Conservation (phyloP, 2,329 filamentous ascomycete genomes). For the Hypoxylon sp. region DNA sequence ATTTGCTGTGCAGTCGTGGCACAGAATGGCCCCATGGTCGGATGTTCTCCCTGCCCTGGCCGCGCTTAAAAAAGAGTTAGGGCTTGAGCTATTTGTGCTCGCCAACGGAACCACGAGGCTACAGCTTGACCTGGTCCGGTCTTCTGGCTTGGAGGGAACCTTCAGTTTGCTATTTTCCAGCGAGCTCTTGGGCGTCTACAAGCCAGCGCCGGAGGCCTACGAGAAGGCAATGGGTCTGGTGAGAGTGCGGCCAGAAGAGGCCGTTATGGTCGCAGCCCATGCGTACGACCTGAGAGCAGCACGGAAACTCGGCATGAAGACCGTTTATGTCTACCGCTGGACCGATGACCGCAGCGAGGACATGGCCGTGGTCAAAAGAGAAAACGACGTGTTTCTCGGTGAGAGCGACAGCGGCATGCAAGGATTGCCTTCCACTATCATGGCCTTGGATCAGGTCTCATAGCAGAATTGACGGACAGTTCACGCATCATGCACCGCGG, state of each 20-base stretch:
- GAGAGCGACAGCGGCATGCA: conserved; percentile 37
- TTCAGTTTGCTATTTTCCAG: conserved; percentile 69
- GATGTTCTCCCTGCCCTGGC: conserved; percentile 63
- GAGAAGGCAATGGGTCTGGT: conserved; percentile 62
- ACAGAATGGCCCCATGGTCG: conserved; percentile 65
- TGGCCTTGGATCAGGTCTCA: conserved; percentile 30
- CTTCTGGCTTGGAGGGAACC: conserved; percentile 57
- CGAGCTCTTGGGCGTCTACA: conserved; percentile 64
- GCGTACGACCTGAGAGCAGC: conserved; percentile 68
- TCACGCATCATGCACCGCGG: conserved; percentile 8
- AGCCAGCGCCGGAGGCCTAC: conserved; percentile 65
- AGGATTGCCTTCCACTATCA: conserved; percentile 32
- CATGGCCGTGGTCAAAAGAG: conserved; percentile 57
- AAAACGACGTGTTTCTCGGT: conserved; percentile 57
- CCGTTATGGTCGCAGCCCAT: conserved; percentile 68
- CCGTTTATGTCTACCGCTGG: conserved; percentile 66
- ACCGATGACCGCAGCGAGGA: conserved; percentile 68
- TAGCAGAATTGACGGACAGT: conserved; percentile 11
- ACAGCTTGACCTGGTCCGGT: conserved; percentile 66
- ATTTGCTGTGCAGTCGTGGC: conserved; percentile 61
- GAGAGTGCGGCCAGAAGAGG: conserved; percentile 61
- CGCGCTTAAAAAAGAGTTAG: conserved; percentile 55
- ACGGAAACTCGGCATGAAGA: conserved; percentile 64
- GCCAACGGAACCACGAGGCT: conserved; percentile 70
- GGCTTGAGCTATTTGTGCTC: conserved; percentile 64